Evolutionary conservation across 345 rosid genomes (phyloP).

Genomic region (Murraya paniculata): DNA sequence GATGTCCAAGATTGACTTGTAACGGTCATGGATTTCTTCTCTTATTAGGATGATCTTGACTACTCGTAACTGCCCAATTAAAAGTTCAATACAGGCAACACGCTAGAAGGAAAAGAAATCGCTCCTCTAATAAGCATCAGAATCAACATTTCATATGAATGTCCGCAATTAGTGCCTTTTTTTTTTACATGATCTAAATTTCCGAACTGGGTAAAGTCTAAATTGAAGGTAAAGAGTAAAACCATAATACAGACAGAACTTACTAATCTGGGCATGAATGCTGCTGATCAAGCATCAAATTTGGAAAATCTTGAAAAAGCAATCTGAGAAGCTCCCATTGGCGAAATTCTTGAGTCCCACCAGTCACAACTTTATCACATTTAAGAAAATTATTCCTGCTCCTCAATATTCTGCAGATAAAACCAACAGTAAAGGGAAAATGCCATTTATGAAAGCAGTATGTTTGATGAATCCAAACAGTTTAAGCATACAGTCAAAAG

Average conservation of each 20-base stretch:
- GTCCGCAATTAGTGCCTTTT: neutral
- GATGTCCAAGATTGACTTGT: neutral
- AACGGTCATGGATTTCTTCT: neutral
- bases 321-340: neutral
- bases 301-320: neutral
- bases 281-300: neutral
- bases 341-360: neutral
- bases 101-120: neutral
- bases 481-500: neutral
- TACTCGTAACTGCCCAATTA: neutral
- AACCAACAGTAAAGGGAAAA: neutral
- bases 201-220: neutral
- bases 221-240: neutral
- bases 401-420: conserved; percentile 1
- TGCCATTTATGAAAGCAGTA: neutral
- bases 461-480: neutral
- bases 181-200: no score
- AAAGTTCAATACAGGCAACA: neutral
- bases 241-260: neutral
- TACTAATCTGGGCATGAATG: neutral
- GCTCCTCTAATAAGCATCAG: neutral
- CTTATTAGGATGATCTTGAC: neutral
- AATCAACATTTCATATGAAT: neutral
- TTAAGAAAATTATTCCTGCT: neutral
- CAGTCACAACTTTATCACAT: neutral